phyloP scores from a whole-genome alignment of 148 eudicot species.

The Vaccinium darrowii region DNA sequence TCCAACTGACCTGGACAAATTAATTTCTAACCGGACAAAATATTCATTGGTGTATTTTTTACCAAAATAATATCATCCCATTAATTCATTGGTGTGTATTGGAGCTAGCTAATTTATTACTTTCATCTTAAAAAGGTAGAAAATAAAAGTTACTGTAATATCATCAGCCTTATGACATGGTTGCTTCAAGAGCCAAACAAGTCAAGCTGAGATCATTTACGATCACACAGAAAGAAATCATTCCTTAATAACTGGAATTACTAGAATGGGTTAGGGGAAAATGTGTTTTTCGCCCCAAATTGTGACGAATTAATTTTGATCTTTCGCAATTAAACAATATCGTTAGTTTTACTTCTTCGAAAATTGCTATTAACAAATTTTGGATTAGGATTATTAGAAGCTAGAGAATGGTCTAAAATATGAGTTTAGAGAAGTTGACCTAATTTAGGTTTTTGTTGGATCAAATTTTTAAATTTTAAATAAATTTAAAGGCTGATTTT shows the following conservation, averaged over 20 bases:
- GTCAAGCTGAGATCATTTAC: not conserved
- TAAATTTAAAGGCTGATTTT: not conserved
- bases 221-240: not conserved
- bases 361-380: not conserved
- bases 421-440: not conserved
- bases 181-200: not conserved
- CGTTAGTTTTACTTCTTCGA: not conserved
- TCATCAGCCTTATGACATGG: too few relatives aligned
- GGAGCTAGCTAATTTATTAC: not conserved
- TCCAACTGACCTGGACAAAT: not conserved
- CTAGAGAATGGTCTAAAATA: not conserved
- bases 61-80: too few relatives aligned
- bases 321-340: too few relatives aligned
- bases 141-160: too few relatives aligned
- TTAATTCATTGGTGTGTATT: too few relatives aligned
- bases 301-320: too few relatives aligned
- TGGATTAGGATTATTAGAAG: not conserved
- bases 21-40: not conserved
- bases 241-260: too few relatives aligned
- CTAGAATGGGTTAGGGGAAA: too few relatives aligned
- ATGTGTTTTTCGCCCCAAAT: too few relatives aligned
- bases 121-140: not conserved
- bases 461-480: not conserved
- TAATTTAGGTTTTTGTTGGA: not conserved
- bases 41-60: not conserved